phyloP scores from a whole-genome alignment of 345 rosid genomes.

The Nasturtium officinale region DNA sequence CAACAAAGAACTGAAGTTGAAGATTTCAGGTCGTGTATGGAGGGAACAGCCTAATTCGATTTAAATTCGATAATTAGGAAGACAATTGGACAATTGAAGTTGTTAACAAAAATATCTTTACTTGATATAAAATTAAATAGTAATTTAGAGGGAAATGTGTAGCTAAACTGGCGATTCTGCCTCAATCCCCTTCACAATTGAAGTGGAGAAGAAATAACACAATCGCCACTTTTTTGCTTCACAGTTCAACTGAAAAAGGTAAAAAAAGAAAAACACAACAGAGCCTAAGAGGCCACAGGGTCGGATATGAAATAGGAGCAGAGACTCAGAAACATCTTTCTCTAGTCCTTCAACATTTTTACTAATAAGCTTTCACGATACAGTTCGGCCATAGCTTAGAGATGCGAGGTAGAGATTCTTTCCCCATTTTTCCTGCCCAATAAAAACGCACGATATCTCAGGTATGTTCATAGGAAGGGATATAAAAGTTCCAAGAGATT shows the following conservation, averaged over 20 bases:
- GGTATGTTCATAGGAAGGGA: conserved; percentile 3
- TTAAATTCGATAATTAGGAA: not conserved
- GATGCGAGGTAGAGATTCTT: conserved; percentile 81
- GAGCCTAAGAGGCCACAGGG: conserved; percentile 19
- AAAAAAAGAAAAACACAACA: conserved; percentile 23
- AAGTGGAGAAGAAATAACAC: conserved; percentile 7
- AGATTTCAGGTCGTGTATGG: conserved; percentile 61
- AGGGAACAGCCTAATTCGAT: conserved; percentile 33
- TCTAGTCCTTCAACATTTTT: conserved; percentile 20
- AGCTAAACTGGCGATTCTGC: conserved; percentile 30
- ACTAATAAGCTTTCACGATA: conserved; percentile 48
- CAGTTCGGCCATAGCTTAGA: conserved; percentile 77
- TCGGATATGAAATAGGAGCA: conserved; percentile 26
- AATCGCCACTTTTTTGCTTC: conserved; percentile 34
- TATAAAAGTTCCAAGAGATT: not conserved
- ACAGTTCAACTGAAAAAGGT: conserved; percentile 20
- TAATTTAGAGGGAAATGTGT: conserved; percentile 15
- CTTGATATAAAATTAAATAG: conserved; percentile 22
- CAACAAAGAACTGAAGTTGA: conserved; percentile 58
- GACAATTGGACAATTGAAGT: not conserved
- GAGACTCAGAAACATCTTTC: conserved; percentile 30
- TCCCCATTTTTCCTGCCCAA: conserved; percentile 82
- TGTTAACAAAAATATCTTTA: conserved; percentile 21
- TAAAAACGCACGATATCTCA: not conserved
- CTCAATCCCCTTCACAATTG: conserved; percentile 15